These are phyloP conservation scores for Secale cereale DNA, from an alignment of 176 grass and related monocot genomes.

Conservation along the genomic window DNA sequence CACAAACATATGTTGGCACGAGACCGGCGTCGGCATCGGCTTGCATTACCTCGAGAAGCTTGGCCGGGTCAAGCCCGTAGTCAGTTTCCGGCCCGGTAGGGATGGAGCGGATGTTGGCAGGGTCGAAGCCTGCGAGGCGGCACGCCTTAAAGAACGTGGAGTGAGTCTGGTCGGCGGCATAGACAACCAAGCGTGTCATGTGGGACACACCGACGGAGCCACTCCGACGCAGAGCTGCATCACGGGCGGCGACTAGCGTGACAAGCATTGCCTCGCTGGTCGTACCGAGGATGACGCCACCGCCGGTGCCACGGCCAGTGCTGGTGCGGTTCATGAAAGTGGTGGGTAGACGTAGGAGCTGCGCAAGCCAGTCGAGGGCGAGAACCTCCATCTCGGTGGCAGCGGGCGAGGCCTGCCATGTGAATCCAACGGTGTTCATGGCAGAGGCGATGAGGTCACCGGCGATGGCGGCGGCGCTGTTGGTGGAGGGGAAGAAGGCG, in stretches of 20 bases:
- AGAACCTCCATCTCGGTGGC: conserved; percentile 8
- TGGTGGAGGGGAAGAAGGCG: conserved; percentile 2
- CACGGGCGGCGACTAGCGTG: background rate
- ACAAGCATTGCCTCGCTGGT: conserved; percentile 7
- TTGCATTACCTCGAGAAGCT: background rate
- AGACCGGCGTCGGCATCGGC: background rate
- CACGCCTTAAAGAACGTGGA: conserved; percentile 6
- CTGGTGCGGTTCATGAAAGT: background rate
- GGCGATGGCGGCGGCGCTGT: background rate
- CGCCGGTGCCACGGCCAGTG: background rate
- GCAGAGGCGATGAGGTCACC: background rate
- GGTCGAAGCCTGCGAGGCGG: background rate
- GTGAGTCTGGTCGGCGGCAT: background rate
- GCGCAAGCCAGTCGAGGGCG: conserved; percentile 1
- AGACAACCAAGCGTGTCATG: background rate
- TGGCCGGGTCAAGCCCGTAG: background rate
- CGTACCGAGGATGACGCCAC: background rate
- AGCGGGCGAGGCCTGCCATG: background rate
- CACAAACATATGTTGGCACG: background rate
- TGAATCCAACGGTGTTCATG: conserved; percentile 1
- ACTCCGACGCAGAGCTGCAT: background rate
- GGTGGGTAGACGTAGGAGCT: background rate
- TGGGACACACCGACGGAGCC: background rate
- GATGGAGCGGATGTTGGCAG: background rate
- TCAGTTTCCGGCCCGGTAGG: background rate